Conservation (phyloP, 352 stramenopile species). For the Pythium insidiosum region DNA sequence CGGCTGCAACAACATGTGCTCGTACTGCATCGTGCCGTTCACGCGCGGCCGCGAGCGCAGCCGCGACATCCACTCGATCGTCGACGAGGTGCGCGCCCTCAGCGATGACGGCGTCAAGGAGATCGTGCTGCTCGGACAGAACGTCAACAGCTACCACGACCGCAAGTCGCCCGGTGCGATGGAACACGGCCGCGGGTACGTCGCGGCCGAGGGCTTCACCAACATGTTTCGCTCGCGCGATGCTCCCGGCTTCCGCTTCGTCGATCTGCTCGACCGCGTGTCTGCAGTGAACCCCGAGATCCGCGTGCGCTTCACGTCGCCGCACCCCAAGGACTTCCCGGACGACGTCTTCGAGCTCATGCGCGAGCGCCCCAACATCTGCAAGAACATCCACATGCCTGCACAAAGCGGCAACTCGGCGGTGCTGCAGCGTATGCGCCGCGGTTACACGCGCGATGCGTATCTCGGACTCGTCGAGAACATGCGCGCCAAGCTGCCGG, state of each 20-base stretch:
- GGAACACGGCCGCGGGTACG: slow-evolving; percentile 66
- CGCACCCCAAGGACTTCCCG: slow-evolving; percentile 99
- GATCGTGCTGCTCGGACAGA: slow-evolving; percentile 98
- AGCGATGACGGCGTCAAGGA: slow-evolving; percentile 94
- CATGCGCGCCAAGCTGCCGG: slow-evolving; percentile 79
- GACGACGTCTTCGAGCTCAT: slow-evolving; percentile 88
- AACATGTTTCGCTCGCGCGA: slow-evolving; percentile 92
- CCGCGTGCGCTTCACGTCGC: slow-evolving; percentile 98
- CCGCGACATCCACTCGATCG: slow-evolving; percentile 88
- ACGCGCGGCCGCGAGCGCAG: slow-evolving; percentile 95
- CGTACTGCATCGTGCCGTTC: slow-evolving; percentile 99
- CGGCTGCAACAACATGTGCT: slow-evolving; percentile 99
- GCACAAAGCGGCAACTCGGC: slow-evolving; percentile 93
- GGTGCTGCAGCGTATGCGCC: slow-evolving; percentile 90
- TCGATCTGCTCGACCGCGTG: slow-evolving; percentile 94
- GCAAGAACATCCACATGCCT: slow-evolving; percentile 97
- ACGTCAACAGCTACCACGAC: slow-evolving; percentile 99
- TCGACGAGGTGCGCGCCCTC: slow-evolving; percentile 91
- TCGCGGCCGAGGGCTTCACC: slow-evolving; percentile 89
- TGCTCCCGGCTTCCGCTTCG: slow-evolving; percentile 92
- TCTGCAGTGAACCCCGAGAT: slow-evolving; percentile 92
- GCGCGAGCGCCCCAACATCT: slow-evolving; percentile 93
- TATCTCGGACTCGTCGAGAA: slow-evolving; percentile 95
- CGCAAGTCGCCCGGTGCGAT: slow-evolving; percentile 61
- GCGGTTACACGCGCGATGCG: slow-evolving; percentile 95